Conservation (phyloP, 2,329 filamentous ascomycete species). For the Pseudopyrenochaeta lycopersici region DNA sequence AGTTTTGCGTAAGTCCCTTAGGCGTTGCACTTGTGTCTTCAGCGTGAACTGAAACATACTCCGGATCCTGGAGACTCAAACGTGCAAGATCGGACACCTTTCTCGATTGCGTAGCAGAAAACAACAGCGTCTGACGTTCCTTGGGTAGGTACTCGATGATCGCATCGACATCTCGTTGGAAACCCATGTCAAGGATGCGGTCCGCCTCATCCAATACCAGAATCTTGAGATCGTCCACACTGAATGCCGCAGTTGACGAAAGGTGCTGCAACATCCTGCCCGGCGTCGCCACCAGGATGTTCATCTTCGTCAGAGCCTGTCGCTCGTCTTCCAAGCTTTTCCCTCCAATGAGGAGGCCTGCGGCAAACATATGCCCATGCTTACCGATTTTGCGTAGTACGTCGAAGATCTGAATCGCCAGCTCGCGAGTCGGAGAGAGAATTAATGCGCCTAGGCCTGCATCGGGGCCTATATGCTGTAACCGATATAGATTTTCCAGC, state of each 20-base stretch:
- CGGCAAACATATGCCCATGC: slow-evolving; percentile 85
- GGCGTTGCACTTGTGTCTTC: slow-evolving; percentile 82
- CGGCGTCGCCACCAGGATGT: slow-evolving; percentile 94
- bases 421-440: slow-evolving; percentile 90
- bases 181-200: slow-evolving; percentile 97
- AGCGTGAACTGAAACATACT: slow-evolving; percentile 95
- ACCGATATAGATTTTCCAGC: slow-evolving; percentile 88
- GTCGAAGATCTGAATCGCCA: slow-evolving; percentile 96
- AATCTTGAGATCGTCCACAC: slow-evolving; percentile 89
- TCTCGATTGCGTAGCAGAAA: slow-evolving; percentile 95
- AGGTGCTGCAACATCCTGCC: slow-evolving; percentile 95
- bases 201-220: slow-evolving; percentile 96
- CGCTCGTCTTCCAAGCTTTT: slow-evolving; percentile 89
- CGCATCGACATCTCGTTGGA: slow-evolving; percentile 88
- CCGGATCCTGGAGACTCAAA: slow-evolving; percentile 85
- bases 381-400: slow-evolving; percentile 89
- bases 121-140: slow-evolving; percentile 88
- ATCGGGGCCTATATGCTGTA: slow-evolving; percentile 89
- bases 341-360: slow-evolving; percentile 91
- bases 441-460: slow-evolving; percentile 88
- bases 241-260: slow-evolving; percentile 90
- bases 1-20: slow-evolving; percentile 85
- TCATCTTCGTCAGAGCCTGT: slow-evolving; percentile 87
- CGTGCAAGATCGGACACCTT: slow-evolving; percentile 91
- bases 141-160: slow-evolving; percentile 90